phyloP scores from a whole-genome alignment of 371 early-diverging fungal genomes.

The Edhazardia aedis region DNA sequence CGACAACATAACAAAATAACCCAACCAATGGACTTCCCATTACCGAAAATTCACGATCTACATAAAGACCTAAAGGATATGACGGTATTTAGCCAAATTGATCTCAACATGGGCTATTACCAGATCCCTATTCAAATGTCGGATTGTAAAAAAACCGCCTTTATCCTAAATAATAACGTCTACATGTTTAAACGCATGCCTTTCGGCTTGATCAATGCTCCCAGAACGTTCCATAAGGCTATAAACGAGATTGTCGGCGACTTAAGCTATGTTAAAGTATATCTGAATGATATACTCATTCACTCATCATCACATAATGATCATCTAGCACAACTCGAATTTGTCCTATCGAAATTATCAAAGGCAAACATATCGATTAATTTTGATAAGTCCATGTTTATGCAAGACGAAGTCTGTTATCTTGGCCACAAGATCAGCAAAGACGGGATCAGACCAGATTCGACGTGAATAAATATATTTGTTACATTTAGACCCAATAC shows the following conservation, averaged over 20 bases:
- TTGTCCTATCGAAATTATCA: constrained; percentile 36
- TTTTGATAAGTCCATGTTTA: constrained; percentile 49
- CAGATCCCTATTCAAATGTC: constrained; percentile 35
- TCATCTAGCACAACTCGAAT: constrained; percentile 42
- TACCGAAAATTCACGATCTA: neutral
- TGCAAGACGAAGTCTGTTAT: constrained; percentile 36
- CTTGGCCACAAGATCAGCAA: constrained; percentile 44
- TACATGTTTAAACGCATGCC: constrained; percentile 49
- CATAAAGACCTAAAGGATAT: neutral
- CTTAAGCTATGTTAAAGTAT: constrained; percentile 35
- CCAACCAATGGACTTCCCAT: neutral
- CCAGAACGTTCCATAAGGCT: constrained; percentile 44
- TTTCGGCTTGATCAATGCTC: constrained; percentile 47
- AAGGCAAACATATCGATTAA: constrained; percentile 43
- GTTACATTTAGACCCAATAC: constrained; percentile 30
- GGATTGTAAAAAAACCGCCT: constrained; percentile 47
- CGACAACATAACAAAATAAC: neutral
- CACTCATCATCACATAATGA: constrained; percentile 47
- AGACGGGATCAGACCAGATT: constrained; percentile 31
- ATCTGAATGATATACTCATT: constrained; percentile 50
- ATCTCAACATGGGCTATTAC: constrained; percentile 44
- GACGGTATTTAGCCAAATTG: constrained; percentile 40
- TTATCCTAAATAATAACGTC: constrained; percentile 43
- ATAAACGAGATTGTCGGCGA: constrained; percentile 44
- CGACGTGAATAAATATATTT: constrained; percentile 37